A percentile compares a stretch with the other conserved stretches of the same genome.
These are phyloP conservation scores for Vigna mungo DNA, from an alignment of 306 rosid genomes.

Conservation along the genomic window DNA sequence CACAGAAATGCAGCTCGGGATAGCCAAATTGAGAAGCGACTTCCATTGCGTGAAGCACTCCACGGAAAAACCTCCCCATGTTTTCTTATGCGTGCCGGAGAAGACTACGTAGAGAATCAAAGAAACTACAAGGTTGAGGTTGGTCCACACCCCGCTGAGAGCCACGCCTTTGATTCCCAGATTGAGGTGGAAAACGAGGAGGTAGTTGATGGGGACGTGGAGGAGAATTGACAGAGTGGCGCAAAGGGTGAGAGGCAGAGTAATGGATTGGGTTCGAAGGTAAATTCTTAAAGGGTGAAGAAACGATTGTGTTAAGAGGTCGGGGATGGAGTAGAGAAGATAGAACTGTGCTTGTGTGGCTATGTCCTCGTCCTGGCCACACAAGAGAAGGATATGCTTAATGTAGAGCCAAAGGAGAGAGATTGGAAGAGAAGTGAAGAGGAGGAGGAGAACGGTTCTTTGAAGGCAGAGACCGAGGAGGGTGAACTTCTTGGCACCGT, in stretches of 20 bases:
- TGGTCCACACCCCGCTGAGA: constrained; percentile 72
- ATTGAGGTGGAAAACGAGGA: constrained; percentile 66
- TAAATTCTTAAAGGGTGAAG: constrained; percentile 88
- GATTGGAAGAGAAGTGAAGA: constrained; percentile 67
- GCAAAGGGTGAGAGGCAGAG: constrained; percentile 86
- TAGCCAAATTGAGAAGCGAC: constrained; percentile 65
- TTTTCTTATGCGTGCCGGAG: constrained; percentile 65
- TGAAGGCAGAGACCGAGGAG: constrained; percentile 83
- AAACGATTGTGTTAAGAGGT: constrained; percentile 79
- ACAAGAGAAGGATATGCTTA: constrained; percentile 68
- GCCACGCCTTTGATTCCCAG: constrained; percentile 86
- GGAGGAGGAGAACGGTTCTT: constrained; percentile 68
- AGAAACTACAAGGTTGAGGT: constrained; percentile 76
- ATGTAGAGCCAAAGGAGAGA: constrained; percentile 84
- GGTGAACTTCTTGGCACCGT: constrained; percentile 71
- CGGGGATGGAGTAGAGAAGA: constrained; percentile 85
- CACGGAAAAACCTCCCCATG: constrained; percentile 82
- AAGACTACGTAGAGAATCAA: constrained; percentile 64
- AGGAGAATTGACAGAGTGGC: constrained; percentile 74
- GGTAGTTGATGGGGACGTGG: constrained; percentile 82
- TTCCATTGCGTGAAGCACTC: constrained; percentile 80
- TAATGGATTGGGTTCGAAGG: constrained; percentile 82
- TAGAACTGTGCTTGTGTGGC: constrained; percentile 76
- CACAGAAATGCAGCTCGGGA: constrained; percentile 92
- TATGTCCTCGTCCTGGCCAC: constrained; percentile 76